Evolutionary conservation across 2,329 filamentous ascomycete genomes (phyloP).

Genomic region (Colletotrichum melonis): DNA sequence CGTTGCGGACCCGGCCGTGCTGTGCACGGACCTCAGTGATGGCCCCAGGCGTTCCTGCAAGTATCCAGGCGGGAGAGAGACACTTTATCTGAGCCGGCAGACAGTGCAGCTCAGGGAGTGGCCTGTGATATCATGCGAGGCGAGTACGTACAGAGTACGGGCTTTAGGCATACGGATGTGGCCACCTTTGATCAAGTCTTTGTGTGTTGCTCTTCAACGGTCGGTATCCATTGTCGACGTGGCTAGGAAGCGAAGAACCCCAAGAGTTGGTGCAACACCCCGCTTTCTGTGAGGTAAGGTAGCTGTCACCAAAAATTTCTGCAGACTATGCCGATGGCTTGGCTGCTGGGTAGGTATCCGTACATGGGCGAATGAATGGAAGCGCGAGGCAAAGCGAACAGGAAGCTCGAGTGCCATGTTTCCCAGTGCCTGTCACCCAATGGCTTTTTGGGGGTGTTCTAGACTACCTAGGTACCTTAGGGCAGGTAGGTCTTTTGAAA

Average conservation of each 20-base stretch:
- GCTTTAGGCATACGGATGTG: not conserved
- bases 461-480: not conserved
- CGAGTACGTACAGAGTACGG: not conserved
- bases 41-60: slow-evolving; percentile 3
- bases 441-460: not conserved
- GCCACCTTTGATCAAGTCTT: not conserved
- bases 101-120: not conserved
- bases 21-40: not conserved
- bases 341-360: not conserved
- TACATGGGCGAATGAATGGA: not conserved
- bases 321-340: not conserved
- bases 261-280: not conserved
- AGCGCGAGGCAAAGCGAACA: not conserved
- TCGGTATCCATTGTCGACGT: not conserved
- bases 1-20: not conserved
- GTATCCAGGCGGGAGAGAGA: not conserved
- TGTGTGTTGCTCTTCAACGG: slow-evolving; percentile 7
- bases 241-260: not conserved
- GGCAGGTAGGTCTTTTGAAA: not conserved
- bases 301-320: not conserved
- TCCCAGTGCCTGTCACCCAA: not conserved
- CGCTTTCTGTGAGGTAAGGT: not conserved
- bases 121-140: not conserved
- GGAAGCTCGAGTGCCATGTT: not conserved
- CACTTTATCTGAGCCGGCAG: not conserved